A percentile compares a stretch with the other conserved stretches of the same genome.
Conservation (phyloP, 257 asterid species). For the Solanum pimpinellifolium region DNA sequence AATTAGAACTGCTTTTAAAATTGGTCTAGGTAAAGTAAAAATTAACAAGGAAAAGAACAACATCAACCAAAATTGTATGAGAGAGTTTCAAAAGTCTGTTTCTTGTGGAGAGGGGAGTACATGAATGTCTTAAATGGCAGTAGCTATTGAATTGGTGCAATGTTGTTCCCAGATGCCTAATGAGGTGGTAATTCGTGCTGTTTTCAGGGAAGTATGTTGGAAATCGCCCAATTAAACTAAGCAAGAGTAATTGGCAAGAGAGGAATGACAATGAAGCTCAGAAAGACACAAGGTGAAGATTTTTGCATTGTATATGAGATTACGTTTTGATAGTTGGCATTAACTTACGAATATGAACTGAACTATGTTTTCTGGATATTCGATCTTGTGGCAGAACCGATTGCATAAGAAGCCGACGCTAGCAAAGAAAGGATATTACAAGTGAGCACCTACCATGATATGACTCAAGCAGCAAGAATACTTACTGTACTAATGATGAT, state of each 20-base stretch:
- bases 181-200: not conserved
- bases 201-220: constrained; percentile 82
- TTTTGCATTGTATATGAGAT: not conserved
- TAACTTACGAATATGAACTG: not conserved
- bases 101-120: not conserved
- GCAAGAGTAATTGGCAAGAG: constrained; percentile 88
- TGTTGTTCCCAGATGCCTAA: not conserved
- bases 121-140: not conserved
- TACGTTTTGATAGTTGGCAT: not conserved
- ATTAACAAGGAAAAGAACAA: not conserved
- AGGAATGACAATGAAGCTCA: constrained; percentile 61
- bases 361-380: not conserved
- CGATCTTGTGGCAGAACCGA: not conserved
- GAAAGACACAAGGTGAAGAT: constrained; percentile 55
- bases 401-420: not conserved
- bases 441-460: not conserved
- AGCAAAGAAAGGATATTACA: constrained; percentile 4
- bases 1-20: not conserved
- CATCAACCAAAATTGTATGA: not conserved
- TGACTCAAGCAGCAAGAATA: not conserved
- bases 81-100: not conserved
- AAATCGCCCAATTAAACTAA: constrained; percentile 50
- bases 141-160: not conserved
- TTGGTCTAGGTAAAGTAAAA: not conserved
- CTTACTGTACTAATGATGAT: not conserved